Evolutionary conservation across 495 filamentous ascomycete species (phyloP), one percentile per base, ranked within the genome.

Genomic region (Aspergillus affinis): DNA sequence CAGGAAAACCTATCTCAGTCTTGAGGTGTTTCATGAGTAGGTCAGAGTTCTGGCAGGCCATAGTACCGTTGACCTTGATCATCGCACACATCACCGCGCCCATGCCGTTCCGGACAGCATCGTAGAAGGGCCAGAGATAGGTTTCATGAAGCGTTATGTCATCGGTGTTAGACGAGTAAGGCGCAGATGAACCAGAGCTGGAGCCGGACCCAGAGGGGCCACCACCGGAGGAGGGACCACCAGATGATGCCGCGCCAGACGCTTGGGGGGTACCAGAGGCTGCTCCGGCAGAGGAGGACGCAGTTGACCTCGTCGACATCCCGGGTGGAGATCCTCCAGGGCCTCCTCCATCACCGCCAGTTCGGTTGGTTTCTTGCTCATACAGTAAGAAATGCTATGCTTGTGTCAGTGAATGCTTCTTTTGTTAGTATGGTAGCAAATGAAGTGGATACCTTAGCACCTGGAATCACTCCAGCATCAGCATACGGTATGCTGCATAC

Each of bases 1-100:
- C 86, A 41, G 92, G 90, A 77, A 92, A 95, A 21, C 86, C 90
- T 7, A 93, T 77, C 68, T 95, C 91, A 55, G 82, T 79, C 75
- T 95, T 95, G 54, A 95, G 80, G 4, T 91, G 67, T 61, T 84
- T 78, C 69, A 92, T 92, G 9, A 59, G 27, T 9, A 41, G 45
- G 30, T 53, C 46, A 32, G 32, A 46, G 23, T 59, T 59, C 19
- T 52, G 49, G 66, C 88, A 90, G 2, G 81, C 78, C 44, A 83
- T 84, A 0, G 81, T 84, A 51, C 82, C 82, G 64, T 88, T 89
- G 52, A 88, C 61, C 10, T 84, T 75, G 53, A 86, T 81, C 62
- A 88, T 88, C 4, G 81, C 83, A 69, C 85, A 89, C 86, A 89
- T 89, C 23, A 89, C 76, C 50, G 73, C 81, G 2, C 77, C 83